Base-by-base conservation (phyloP, 257 asterid genomes). In the Leptodermis oblonga region DNA sequence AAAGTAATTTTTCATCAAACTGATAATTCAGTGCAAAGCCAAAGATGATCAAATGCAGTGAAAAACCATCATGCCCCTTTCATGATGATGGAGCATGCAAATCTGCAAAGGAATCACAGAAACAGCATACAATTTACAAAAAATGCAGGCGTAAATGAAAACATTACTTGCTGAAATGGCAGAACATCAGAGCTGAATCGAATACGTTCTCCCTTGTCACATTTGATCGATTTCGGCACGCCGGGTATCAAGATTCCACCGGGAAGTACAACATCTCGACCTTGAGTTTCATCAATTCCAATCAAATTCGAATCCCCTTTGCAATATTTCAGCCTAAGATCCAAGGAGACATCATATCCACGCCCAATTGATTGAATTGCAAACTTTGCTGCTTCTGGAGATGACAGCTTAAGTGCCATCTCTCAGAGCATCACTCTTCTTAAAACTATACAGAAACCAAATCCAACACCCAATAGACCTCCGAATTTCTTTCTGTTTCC, bases 141-240 rank as follows among this genome's bases (percentile, higher is more conserved):
- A 13, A 25, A 17, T 20, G 36, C 15, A 7, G n/a, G 20, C 14
- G 56, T 23, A 74, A 26, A 59, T 65, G 66, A n/a, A 45, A 77
- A 36, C 10, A 7, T 73, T 84, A 93, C 99, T 91, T 87, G 96
- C 84, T 93, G 97, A 83, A 90, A 93, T 41, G 96, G 76, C 79
- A 93, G 86, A 71, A 88, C 87, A 72, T 93, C 99, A 22, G 97
- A 88, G 13, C 95, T 90, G 78, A 90, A 93, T 74, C 99, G 76
- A 0, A 92, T 93, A 48, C 90, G 85, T 79, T 93, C 99, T 72
- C 99, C 99, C 81, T 93, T 93, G 79, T 93, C 99, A 49, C 99
- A 88, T 77, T 93, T 93, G 65, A 93, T 90, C n/a, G 84, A 85
- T 51, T 85, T 93, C 5, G 99, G 83, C 70, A 93, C 96, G 45